Evolutionary conservation across 805 yeast genomes (phyloP), one percentile per base, ranked within the genome.

Genomic region (Maudiozyma barnettii): DNA sequence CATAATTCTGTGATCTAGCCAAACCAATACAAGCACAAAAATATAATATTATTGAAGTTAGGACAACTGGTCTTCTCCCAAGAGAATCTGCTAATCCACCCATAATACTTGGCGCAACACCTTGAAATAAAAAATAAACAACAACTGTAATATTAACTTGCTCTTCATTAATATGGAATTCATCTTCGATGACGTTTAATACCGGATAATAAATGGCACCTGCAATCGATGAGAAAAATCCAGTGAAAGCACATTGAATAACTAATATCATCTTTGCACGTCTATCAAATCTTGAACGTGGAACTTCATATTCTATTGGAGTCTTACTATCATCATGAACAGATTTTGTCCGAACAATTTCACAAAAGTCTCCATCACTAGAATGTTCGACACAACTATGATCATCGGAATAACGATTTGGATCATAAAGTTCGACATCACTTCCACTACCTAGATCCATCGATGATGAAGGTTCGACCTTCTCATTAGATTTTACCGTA

Each of bases 131-230:
- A 45, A 84, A 73, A 56, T 87, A 88, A 0, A 85, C 81, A 1
- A 88, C 89, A 33, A 89, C 82, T 0, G 95, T 78, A 14, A 84
- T 56, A 58, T 87, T 84, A 46, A 81, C 78, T 46, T 71, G 65
- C 45, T 78, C 82, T 42, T 77, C 77, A 2, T 79, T 56, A 5
- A 82, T 75, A 41, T 72, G 43, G 55, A 88, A 84, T 26, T 77
- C 63, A 0, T 61, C 52, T 43, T 79, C 77, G 8, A 89, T 66
- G 5, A 73, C 69, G 0, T 81, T 77, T 16, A 88, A 64, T 0
- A 88, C 88, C 0, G 95, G 95, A 64, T 84, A 82, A 59, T 84
- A 88, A 12, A 87, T 84, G 0, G 95, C 84, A 53, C 82, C 76
- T 0, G 90, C 79, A 2, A 84, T 68, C 0, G 93, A 70, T 1